Evolutionary conservation across 2,329 filamentous ascomycete genomes (phyloP).

Genomic region (Tothia fuscella): DNA sequence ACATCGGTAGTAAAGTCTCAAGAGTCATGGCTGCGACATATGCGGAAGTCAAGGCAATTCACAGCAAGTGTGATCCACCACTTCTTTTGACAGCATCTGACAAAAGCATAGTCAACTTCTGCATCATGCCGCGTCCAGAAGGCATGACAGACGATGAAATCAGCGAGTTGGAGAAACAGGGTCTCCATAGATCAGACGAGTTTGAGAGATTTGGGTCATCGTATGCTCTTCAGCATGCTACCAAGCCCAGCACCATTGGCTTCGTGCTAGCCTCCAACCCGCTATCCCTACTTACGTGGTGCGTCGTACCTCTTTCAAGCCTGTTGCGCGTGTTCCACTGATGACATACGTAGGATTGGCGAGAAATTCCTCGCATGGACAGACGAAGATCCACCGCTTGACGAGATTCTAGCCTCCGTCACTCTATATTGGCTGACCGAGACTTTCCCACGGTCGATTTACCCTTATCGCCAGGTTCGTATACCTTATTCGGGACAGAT

Average conservation of each 20-base stretch:
- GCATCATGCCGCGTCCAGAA: not conserved
- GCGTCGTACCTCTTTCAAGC: not conserved
- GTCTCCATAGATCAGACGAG: constrained; percentile 24
- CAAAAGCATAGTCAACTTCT: not conserved
- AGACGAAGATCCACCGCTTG: constrained; percentile 29
- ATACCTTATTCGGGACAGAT: too few relatives aligned
- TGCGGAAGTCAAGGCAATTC: constrained; percentile 33
- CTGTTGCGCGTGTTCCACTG: not conserved
- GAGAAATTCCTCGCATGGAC: constrained; percentile 46
- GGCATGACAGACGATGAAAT: constrained; percentile 14
- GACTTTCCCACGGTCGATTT: constrained; percentile 36
- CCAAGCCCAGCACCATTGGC: constrained; percentile 44
- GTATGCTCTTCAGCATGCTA: constrained; percentile 43
- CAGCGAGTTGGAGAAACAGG: constrained; percentile 24
- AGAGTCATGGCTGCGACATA: constrained; percentile 32
- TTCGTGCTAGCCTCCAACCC: constrained; percentile 42
- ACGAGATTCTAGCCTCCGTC: constrained; percentile 37
- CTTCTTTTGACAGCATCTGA: too few relatives aligned
- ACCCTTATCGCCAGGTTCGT: constrained; percentile 39
- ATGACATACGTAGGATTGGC: constrained; percentile 14
- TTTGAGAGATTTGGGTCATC: constrained; percentile 33
- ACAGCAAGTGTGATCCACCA: constrained; percentile 13
- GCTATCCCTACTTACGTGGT: constrained; percentile 44
- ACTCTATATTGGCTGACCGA: constrained; percentile 46
- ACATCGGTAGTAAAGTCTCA: constrained; percentile 38